These are phyloP conservation scores for Daucus carota DNA, from an alignment of 129 eudicot species.

Conservation along the genomic window DH1_v3.0 NC_030388.2:5479001-5479500, in stretches of 20 bases:
- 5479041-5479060: neutral
- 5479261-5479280: conserved; percentile 4
- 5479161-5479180: neutral
- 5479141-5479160: neutral
- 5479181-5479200: conserved; percentile 9
- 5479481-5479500: too few relatives aligned
- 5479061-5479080: neutral
- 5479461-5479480: too few relatives aligned
- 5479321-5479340: too few relatives aligned
- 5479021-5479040: neutral
- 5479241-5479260: conserved; percentile 6
- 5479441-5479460: too few relatives aligned
- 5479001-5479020: neutral
- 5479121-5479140: conserved; percentile 4
- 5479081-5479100: conserved; percentile 6
- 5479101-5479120: neutral
- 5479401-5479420: too few relatives aligned
- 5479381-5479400: too few relatives aligned
- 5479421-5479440: too few relatives aligned
- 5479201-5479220: conserved; percentile 5
- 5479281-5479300: conserved; percentile 9
- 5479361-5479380: too few relatives aligned
- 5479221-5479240: conserved; percentile 6
- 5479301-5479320: conserved; percentile 7
- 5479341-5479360: too few relatives aligned